A percentile compares a stretch with the other conserved stretches of the same genome.
phyloP scores from a whole-genome alignment of 2,329 filamentous ascomycete genomes.

The Alternaria ventricosa region DNA sequence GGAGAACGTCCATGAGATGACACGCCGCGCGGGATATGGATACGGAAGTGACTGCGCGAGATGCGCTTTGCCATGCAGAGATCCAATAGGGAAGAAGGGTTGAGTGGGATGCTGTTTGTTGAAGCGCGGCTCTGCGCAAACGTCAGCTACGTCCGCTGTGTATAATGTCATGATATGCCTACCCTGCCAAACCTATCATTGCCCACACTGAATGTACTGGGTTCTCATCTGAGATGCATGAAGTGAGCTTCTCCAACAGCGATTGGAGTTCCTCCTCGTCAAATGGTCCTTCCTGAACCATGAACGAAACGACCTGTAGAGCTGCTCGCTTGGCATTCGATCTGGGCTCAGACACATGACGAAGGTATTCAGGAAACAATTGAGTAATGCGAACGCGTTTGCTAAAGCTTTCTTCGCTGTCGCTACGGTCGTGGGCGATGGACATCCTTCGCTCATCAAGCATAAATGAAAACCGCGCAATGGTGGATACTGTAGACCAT shows the following conservation, averaged over 20 bases:
- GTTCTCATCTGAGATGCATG: constrained; percentile 73
- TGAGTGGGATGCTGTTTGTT: constrained; percentile 28
- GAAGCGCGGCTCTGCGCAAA: constrained; percentile 37
- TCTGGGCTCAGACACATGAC: constrained; percentile 42
- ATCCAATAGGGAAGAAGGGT: constrained; percentile 65
- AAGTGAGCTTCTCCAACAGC: constrained; percentile 64
- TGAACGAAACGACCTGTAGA: constrained; percentile 62
- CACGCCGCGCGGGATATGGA: constrained; percentile 79
- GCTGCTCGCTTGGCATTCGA: constrained; percentile 54
- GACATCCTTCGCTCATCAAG: constrained; percentile 38
- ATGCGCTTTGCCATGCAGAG: constrained; percentile 76
- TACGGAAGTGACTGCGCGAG: constrained; percentile 72
- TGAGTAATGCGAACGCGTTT: constrained; percentile 51
- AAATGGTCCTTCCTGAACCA: constrained; percentile 47
- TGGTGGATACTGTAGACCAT: constrained; percentile 49
- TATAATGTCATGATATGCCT: constrained; percentile 35
- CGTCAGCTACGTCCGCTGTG: constrained; percentile 1
- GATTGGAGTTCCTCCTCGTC: constrained; percentile 61
- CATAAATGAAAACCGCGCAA: constrained; percentile 48
- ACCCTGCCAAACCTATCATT: constrained; percentile 82
- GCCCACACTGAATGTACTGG: constrained; percentile 73
- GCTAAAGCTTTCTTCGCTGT: constrained; percentile 25
- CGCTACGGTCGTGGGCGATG: constrained; percentile 22
- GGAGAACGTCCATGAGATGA: constrained; percentile 71
- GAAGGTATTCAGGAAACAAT: constrained; percentile 51